Conservation (phyloP, 225 moss, liverwort and hornwort genomes). For the Bryoerythrophyllum caledonicum region DNA sequence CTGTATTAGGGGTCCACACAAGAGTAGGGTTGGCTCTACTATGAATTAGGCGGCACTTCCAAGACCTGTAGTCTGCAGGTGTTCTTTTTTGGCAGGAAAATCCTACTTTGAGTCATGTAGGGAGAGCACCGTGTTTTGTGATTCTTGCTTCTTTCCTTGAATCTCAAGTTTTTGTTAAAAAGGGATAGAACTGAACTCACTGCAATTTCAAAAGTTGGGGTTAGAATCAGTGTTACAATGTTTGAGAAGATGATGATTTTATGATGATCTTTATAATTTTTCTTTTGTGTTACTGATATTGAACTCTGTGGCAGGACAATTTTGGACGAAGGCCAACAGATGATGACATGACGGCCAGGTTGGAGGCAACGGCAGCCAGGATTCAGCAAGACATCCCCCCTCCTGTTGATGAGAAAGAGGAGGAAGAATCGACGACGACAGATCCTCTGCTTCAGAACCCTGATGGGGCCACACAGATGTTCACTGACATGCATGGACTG, state of each 20-base stretch:
- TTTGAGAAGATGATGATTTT: background rate
- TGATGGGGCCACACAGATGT: constrained; percentile 43
- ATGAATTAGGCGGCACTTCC: background rate
- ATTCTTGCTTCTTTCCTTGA: background rate
- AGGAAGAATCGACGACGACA: background rate
- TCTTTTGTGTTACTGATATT: background rate
- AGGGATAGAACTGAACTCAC: too few relatives aligned
- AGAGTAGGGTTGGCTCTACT: background rate
- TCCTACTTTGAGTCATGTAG: background rate
- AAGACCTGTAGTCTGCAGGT: background rate
- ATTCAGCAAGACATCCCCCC: background rate
- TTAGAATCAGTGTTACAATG: background rate
- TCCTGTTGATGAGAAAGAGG: background rate
- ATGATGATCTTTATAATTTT: background rate
- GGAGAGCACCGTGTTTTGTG: background rate
- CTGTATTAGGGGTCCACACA: background rate
- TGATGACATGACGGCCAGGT: background rate
- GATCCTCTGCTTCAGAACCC: constrained; percentile 30
- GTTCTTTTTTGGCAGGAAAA: background rate
- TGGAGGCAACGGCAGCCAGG: constrained; percentile 11
- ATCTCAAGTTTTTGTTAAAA: too few relatives aligned
- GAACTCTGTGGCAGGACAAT: constrained; percentile 21
- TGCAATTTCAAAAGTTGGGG: too few relatives aligned
- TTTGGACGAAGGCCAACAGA: constrained; percentile 16
- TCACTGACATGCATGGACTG: constrained; percentile 36